phyloP scores from a whole-genome alignment of 768 basidiomycete species.

The Strobilomyces confusus region DNA sequence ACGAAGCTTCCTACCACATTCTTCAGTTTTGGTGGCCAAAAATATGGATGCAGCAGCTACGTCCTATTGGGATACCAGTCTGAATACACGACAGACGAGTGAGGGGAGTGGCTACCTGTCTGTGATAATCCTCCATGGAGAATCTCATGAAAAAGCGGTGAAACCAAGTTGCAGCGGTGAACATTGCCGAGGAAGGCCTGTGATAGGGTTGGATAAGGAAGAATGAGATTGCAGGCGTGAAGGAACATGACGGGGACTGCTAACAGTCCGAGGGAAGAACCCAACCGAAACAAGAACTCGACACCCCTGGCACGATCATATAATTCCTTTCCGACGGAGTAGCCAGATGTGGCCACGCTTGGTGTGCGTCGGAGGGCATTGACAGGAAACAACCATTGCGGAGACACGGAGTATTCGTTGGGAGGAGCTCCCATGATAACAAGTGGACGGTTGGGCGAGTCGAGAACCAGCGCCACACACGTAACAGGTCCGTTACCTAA shows the following conservation, averaged over 20 bases:
- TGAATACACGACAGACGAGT: conserved; percentile 8
- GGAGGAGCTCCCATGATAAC: conserved; percentile 20
- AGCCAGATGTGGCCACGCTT: conserved; percentile 43
- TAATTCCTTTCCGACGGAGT: conserved; percentile 58
- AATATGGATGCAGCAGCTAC: conserved; percentile 85
- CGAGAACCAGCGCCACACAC: conserved; percentile 24
- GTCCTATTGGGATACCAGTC: conserved; percentile 43
- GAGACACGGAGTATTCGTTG: conserved; percentile 27
- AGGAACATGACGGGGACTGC: conserved; percentile 30
- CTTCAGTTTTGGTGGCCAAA: conserved; percentile 88
- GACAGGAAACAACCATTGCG: conserved; percentile 74
- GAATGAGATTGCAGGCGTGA: conserved; percentile 11
- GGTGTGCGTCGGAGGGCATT: conserved; percentile 58
- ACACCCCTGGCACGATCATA: conserved; percentile 78
- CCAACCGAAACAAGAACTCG: conserved; percentile 82
- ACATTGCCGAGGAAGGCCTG: conserved; percentile 78
- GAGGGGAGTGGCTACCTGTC: conserved; percentile 39
- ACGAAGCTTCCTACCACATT: conserved; percentile 81
- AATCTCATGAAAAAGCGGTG: conserved; percentile 89
- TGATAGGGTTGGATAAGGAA: conserved; percentile 8
- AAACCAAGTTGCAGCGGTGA: conserved; percentile 87
- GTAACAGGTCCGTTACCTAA: conserved; percentile 14
- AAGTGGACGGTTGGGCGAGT: background rate
- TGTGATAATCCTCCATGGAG: conserved; percentile 82
- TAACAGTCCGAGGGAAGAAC: conserved; percentile 72